Evolutionary conservation across 148 eudicot genomes (phyloP).

Genomic region (Salicornia ramosissima): DNA sequence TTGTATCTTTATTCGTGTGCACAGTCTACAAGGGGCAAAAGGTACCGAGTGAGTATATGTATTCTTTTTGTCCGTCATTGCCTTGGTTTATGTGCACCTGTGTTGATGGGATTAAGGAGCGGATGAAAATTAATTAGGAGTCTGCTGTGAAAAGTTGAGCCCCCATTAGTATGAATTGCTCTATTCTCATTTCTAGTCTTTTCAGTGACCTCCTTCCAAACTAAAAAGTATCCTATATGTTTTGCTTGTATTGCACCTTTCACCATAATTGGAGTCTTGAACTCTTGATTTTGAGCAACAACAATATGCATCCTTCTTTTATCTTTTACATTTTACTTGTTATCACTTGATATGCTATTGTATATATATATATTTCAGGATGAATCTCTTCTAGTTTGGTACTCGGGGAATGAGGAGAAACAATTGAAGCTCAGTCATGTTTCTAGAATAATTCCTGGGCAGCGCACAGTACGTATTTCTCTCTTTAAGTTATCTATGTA

Average conservation of each 20-base stretch:
- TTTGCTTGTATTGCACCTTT: neutral
- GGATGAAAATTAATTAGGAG: neutral
- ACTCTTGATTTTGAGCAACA: neutral
- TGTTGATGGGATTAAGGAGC: neutral
- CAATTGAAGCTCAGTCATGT: constrained; percentile 59
- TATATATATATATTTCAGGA: constrained; percentile 46
- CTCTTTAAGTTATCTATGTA: neutral
- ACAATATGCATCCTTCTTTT: neutral
- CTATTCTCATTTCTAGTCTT: neutral
- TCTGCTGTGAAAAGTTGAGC: neutral
- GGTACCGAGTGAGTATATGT: too few species aligned
- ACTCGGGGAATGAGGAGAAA: constrained; percentile 59
- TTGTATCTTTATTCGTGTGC: too few species aligned
- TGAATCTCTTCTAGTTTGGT: constrained; percentile 64
- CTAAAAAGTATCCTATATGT: neutral
- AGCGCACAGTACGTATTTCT: constrained; percentile 57
- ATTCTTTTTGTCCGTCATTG: neutral
- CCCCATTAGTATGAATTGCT: neutral
- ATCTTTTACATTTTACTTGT: neutral
- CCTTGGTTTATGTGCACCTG: neutral
- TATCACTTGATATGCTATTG: neutral
- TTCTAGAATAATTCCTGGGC: constrained; percentile 72
- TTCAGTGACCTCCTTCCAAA: neutral
- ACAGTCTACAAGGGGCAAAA: too few species aligned
- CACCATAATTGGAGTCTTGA: neutral